Evolutionary conservation across 805 yeast species (phyloP), one percentile per base, ranked within the genome.

Genomic region (Ogataea zsoltii): DNA sequence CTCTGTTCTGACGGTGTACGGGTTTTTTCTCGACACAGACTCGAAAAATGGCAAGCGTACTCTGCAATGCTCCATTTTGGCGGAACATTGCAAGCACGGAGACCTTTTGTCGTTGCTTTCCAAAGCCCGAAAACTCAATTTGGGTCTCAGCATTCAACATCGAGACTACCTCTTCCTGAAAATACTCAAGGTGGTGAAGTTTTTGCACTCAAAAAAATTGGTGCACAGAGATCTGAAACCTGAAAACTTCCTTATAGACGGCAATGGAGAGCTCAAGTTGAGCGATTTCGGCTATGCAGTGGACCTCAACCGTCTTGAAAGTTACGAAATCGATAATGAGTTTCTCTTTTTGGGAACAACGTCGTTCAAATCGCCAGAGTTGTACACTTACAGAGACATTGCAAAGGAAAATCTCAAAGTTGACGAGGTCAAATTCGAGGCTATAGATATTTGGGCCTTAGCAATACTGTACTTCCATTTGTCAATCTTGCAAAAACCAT

Each of bases 181-280:
- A 59, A 77, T 85, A 29, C 82, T 72, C 14, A 61, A 64, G 34
- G 80, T 74, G 0, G 77, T 77, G 17, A 63, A 68, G 38, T 73
- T 58, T 44, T 57, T 79, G 15, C 83, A 79, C 54, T 48, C 60
- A 7, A 60, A 65, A 13, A 58, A 63, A 12, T 69, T 79, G 3
- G 74, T 67, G 7, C 83, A 78, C 53, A 53, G 82, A 18, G 83
- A 78, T 50, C 60, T 78, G 36, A 78, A 78, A 52, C 82, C 83
- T 2, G 83, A 78, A 48, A 79, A 79, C 57, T 67, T 74, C 34
- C 56, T 79, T 17, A 69, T 78, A 34, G 79, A 72, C 53, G 57
- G 54, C 9, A 53, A 61, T 12, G 83, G 83, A 3, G 60, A 59
- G 11, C 61, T 78, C 31, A 71, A 73, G 41, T 64, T 77, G 35